A percentile compares a stretch with the other conserved stretches of the same genome.
These are phyloP conservation scores for Blastobotrys arbuscula DNA, from an alignment of 1,139 yeast species.

Conservation along the genomic window DNA sequence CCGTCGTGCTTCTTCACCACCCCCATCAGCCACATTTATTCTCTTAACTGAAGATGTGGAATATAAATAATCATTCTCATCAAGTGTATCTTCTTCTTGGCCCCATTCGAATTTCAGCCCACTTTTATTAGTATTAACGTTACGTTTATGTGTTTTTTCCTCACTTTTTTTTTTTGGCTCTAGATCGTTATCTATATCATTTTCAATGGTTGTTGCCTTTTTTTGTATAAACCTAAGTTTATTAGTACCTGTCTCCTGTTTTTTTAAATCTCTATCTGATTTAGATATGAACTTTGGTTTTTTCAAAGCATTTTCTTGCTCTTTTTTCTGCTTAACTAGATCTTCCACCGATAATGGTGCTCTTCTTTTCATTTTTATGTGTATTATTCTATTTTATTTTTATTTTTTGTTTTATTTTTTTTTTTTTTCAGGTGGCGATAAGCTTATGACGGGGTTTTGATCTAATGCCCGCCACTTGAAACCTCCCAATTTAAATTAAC, in stretches of 20 bases:
- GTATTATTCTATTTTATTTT: too few species aligned
- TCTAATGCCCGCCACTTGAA: background rate
- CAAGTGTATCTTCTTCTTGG: constrained; percentile 57
- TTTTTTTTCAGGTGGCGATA: background rate
- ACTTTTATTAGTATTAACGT: background rate
- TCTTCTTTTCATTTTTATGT: constrained; percentile 5
- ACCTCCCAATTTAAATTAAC: too few species aligned
- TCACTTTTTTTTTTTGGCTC: background rate
- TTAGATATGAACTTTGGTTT: constrained; percentile 48
- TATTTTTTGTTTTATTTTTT: too few species aligned
- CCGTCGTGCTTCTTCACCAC: constrained; percentile 28
- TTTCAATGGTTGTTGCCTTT: background rate
- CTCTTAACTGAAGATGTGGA: background rate
- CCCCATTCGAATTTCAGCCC: constrained; percentile 70
- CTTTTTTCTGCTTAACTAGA: constrained; percentile 28
- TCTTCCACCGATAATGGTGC: constrained; percentile 42
- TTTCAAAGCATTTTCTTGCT: constrained; percentile 27
- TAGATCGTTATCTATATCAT: background rate
- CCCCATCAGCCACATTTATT: constrained; percentile 23
- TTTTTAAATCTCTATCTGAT: constrained; percentile 40
- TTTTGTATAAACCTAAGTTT: background rate
- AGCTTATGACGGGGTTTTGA: too few species aligned
- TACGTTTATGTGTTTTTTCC: background rate
- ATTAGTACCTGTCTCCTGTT: background rate
- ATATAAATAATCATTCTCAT: constrained; percentile 41